Evolutionary conservation across 228 moss, liverwort and hornwort species (phyloP).

Genomic region (Sphagnum fallax): DNA sequence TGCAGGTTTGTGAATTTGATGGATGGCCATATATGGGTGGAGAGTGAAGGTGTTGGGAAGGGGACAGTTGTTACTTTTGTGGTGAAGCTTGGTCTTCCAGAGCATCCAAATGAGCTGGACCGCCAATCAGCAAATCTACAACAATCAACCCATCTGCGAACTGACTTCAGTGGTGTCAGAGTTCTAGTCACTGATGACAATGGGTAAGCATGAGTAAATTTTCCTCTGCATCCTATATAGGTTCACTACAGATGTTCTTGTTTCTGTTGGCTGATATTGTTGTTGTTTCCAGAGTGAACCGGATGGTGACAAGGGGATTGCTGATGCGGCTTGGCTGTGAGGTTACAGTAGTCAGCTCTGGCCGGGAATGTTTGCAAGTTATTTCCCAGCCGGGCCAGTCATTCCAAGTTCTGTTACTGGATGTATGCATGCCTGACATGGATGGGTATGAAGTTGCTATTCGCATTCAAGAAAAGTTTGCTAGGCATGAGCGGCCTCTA

Average conservation of each 20-base stretch:
- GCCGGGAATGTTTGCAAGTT: slow-evolving; percentile 77
- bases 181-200: slow-evolving; percentile 63
- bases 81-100: slow-evolving; percentile 45
- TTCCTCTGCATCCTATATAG: too few relatives aligned
- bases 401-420: slow-evolving; percentile 78
- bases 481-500: slow-evolving; percentile 56
- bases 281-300: slow-evolving; percentile 59
- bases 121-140: slow-evolving; percentile 19
- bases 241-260: too few relatives aligned
- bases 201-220: slow-evolving; percentile 21
- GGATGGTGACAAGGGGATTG: slow-evolving; percentile 96
- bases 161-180: slow-evolving; percentile 46
- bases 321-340: slow-evolving; percentile 96
- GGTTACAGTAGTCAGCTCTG: slow-evolving; percentile 94
- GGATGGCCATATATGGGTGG: slow-evolving; percentile 53
- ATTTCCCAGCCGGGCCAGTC: slow-evolving; percentile 81
- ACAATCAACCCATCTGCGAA: slow-evolving; percentile 30
- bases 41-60: slow-evolving; percentile 51
- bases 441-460: slow-evolving; percentile 67
- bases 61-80: slow-evolving; percentile 42
- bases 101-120: slow-evolving; percentile 31
- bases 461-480: slow-evolving; percentile 63
- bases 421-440: slow-evolving; percentile 98
- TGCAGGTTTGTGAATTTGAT: slow-evolving; percentile 54
- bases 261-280: background rate